Evolutionary conservation across 2,329 filamentous ascomycete species (phyloP).

Genomic region (Lasiodiplodia theobromae): DNA sequence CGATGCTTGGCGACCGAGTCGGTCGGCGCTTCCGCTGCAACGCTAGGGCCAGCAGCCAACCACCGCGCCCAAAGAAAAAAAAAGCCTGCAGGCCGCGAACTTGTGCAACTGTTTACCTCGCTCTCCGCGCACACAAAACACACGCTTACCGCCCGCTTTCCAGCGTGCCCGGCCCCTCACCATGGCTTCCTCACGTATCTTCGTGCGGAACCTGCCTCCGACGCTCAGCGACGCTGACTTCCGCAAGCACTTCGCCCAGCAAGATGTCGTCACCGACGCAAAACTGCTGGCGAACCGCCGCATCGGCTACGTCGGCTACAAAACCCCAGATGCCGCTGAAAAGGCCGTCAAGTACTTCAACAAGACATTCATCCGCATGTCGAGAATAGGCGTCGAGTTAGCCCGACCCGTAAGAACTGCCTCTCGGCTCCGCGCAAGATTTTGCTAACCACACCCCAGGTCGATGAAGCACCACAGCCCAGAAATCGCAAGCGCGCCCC

Average conservation of each 20-base stretch:
- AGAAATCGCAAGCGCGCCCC: conserved; percentile 22
- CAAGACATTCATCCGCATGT: conserved; percentile 93
- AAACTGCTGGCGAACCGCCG: conserved; percentile 88
- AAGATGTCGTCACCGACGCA: conserved; percentile 82
- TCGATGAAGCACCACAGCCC: conserved; percentile 28
- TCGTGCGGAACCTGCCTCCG: conserved; percentile 78
- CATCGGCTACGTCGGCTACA: conserved; percentile 96
- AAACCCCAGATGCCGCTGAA: conserved; percentile 77
- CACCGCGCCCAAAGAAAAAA: not conserved
- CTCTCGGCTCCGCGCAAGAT: conserved; percentile 13
- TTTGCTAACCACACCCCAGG: conserved; percentile 21
- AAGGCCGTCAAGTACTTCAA: conserved; percentile 95
- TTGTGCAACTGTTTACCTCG: conserved; percentile 27
- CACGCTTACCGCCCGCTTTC: conserved; percentile 1
- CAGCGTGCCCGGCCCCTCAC: conserved; percentile 9
- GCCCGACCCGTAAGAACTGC: conserved; percentile 73
- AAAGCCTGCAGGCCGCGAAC: conserved; percentile 7
- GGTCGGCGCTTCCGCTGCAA: conserved; percentile 13
- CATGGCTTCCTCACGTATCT: conserved; percentile 79
- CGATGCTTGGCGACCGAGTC: conserved; percentile 14
- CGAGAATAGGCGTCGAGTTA: conserved; percentile 87
- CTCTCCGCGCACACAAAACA: conserved; percentile 19
- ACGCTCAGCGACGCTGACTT: conserved; percentile 85
- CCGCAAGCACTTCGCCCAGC: conserved; percentile 84
- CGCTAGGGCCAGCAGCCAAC: conserved; percentile 3